Conservation (phyloP, 2,329 filamentous ascomycete species). For the Aspergillus awamori region DNA sequence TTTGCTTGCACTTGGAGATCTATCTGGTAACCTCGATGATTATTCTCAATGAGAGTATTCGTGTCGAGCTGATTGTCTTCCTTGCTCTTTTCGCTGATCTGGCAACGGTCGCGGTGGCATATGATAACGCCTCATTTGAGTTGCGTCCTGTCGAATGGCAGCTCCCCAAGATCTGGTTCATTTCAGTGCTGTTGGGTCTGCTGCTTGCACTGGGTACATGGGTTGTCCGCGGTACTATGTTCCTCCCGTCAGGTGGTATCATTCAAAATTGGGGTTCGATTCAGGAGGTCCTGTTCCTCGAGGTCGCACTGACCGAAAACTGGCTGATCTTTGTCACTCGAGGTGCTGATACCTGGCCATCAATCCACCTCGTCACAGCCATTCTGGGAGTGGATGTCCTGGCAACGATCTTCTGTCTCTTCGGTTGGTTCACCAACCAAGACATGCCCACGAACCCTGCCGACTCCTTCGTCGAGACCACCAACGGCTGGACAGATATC, state of each 20-base stretch:
- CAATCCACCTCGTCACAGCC: constrained; percentile 70
- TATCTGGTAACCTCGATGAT: constrained; percentile 78
- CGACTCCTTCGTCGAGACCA: constrained; percentile 37
- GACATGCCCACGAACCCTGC: constrained; percentile 37
- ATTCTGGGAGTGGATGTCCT: constrained; percentile 72
- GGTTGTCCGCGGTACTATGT: constrained; percentile 72
- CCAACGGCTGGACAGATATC: constrained; percentile 62
- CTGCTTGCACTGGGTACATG: constrained; percentile 73
- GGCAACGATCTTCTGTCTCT: constrained; percentile 73
- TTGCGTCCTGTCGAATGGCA: constrained; percentile 79
- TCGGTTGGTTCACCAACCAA: constrained; percentile 71
- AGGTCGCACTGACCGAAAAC: constrained; percentile 90
- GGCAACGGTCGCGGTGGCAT: constrained; percentile 79
- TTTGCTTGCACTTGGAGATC: constrained; percentile 73
- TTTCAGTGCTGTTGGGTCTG: constrained; percentile 61
- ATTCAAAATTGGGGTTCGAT: constrained; percentile 74
- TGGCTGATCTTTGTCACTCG: constrained; percentile 97
- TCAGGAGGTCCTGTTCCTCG: constrained; percentile 81
- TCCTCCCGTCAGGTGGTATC: constrained; percentile 69
- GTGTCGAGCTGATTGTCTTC: constrained; percentile 75
- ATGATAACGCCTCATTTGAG: constrained; percentile 80
- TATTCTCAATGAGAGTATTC: constrained; percentile 77
- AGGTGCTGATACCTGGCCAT: constrained; percentile 73
- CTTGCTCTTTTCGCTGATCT: constrained; percentile 78
- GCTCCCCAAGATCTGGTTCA: constrained; percentile 79